Percentiles rank a stretch among this genome's conserved stretches.
These are phyloP conservation scores for Delonix regia DNA, from an alignment of 306 rosid species.

Conservation along the genomic window DNA sequence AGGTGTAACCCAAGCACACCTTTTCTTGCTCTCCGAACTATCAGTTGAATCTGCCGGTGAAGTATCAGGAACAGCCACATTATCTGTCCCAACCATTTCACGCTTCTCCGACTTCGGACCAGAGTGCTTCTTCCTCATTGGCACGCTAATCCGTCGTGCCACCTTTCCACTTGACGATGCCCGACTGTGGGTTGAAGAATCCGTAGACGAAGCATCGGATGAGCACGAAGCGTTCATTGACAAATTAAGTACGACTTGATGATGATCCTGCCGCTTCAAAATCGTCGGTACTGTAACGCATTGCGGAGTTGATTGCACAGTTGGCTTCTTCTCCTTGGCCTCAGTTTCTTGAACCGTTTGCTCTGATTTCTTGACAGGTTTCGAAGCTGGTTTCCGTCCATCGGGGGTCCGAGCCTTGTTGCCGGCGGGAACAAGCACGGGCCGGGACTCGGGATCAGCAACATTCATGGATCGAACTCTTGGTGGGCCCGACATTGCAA, in stretches of 20 bases:
- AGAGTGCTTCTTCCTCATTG: conserved; percentile 50
- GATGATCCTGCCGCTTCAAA: conserved; percentile 51
- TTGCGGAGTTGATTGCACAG: conserved; percentile 38
- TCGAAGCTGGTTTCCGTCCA: conserved; percentile 44
- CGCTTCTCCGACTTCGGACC: conserved; percentile 38
- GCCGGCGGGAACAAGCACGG: conserved; percentile 71
- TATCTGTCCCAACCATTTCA: conserved; percentile 45
- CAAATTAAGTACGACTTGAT: conserved; percentile 46
- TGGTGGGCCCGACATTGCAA: conserved; percentile 81
- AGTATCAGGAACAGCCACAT: conserved; percentile 34
- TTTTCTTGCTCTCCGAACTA: conserved; percentile 67
- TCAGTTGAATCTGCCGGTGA: conserved; percentile 45
- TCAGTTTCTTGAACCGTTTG: conserved; percentile 40
- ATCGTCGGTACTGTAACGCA: conserved; percentile 40
- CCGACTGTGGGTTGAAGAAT: conserved; percentile 65
- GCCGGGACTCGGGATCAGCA: conserved; percentile 58
- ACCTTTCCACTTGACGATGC: conserved; percentile 61
- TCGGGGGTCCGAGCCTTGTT: conserved; percentile 57
- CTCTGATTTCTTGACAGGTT: conserved; percentile 55
- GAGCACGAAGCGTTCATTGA: conserved; percentile 79
- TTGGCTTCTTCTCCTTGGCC: conserved; percentile 52
- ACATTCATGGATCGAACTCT: conserved; percentile 76
- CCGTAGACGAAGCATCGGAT: conserved; percentile 81
- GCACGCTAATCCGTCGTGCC: conserved; percentile 34
- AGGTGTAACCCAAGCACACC: conserved; percentile 83